Evolutionary conservation across 164 flowering plant species (phyloP).

Genomic region (Santalum album): DNA sequence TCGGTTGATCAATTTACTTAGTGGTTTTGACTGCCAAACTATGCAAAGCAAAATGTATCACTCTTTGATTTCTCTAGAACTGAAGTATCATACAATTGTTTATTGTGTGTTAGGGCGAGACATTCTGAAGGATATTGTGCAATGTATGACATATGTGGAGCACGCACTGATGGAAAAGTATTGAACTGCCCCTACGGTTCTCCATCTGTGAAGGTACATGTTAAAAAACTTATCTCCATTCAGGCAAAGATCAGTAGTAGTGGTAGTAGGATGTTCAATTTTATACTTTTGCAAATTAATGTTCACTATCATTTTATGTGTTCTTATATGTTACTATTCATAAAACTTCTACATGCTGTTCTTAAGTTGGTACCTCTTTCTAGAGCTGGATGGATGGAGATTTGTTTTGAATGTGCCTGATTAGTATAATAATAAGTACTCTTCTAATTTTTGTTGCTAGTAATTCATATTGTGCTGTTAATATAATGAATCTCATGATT

Average conservation of each 20-base stretch:
- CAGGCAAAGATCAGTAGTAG: background rate
- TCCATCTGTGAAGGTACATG: conserved; percentile 70
- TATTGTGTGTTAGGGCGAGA: conserved; percentile 32
- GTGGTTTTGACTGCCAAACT: background rate
- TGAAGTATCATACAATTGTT: background rate
- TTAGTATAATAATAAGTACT: no score
- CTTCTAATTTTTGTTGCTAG: no score
- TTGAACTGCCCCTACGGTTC: conserved; percentile 72
- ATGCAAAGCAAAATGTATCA: background rate
- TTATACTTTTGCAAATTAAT: background rate
- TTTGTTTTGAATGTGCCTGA: no score
- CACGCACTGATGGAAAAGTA: conserved; percentile 74
- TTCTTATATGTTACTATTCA: no score
- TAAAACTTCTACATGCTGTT: background rate
- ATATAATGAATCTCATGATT: background rate
- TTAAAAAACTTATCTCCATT: background rate
- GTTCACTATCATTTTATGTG: background rate
- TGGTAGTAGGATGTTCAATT: background rate
- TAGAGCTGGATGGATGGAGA: no score
- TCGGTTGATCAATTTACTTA: no score
- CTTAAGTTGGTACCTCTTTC: no score
- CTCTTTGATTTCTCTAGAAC: background rate
- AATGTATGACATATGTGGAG: conserved; percentile 89
- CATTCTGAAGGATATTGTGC: conserved; percentile 77
- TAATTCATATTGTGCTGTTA: background rate